These are phyloP conservation scores for Yamadazyma trypodendri DNA, from an alignment of 1,139 yeast species.

Conservation along the genomic window DNA sequence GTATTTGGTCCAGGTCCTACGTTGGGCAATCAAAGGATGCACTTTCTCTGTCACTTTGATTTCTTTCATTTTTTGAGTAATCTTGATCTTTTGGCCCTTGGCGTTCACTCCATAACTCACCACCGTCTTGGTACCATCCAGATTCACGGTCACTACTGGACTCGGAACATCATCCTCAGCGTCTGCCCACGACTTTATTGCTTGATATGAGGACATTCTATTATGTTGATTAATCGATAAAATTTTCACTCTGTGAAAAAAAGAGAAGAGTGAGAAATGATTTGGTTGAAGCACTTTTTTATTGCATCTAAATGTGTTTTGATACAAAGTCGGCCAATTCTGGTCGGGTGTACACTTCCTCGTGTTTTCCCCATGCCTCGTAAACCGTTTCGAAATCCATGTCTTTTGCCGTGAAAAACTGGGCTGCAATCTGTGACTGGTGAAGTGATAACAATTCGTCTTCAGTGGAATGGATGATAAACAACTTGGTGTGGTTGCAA, in stretches of 20 bases:
- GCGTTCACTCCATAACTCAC: conserved; percentile 74
- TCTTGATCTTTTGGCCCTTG: conserved; percentile 80
- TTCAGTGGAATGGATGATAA: conserved; percentile 28
- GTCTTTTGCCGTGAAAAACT: conserved; percentile 14
- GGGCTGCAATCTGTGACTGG: conserved; percentile 22
- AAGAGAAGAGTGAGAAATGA: conserved; percentile 3
- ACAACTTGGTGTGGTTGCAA: conserved; percentile 6
- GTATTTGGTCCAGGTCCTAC: conserved; percentile 75
- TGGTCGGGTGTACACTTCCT: conserved; percentile 28
- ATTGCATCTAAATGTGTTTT: neutral
- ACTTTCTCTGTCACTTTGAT: conserved; percentile 79
- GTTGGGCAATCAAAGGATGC: conserved; percentile 69
- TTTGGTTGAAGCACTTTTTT: neutral
- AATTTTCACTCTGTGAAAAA: conserved; percentile 1
- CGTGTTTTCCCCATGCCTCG: conserved; percentile 35
- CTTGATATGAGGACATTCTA: conserved; percentile 36
- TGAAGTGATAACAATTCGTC: conserved; percentile 34
- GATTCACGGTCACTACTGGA: conserved; percentile 71
- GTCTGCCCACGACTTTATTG: conserved; percentile 63
- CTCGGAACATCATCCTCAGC: conserved; percentile 63
- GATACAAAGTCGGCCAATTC: conserved; percentile 19
- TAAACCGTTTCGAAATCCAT: conserved; percentile 9
- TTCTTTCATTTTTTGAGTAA: conserved; percentile 82
- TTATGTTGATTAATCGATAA: neutral
- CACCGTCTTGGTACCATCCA: conserved; percentile 89